A percentile compares a stretch with the other conserved stretches of the same genome.
Evolutionary conservation across 1,284 basidiomycete species (phyloP).

Genomic region (Rhodotorula sp.): DNA sequence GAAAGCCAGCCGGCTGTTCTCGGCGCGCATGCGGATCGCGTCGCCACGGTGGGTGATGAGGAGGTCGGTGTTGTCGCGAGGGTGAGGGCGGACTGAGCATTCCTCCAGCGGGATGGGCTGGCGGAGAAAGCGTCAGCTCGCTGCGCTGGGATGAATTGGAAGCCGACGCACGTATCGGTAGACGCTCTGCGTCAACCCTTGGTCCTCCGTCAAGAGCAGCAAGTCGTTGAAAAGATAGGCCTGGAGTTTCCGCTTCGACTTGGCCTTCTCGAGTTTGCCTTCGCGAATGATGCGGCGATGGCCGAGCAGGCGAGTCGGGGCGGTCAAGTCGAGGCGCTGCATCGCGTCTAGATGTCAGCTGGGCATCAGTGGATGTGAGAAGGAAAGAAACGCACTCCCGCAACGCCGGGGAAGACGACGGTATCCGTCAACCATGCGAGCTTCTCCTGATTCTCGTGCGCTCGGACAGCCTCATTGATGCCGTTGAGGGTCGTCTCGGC

Average conservation of each 20-base stretch:
- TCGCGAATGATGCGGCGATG: slow-evolving; percentile 72
- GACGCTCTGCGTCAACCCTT: slow-evolving; percentile 40
- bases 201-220: slow-evolving; percentile 43
- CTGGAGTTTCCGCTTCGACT: slow-evolving; percentile 73
- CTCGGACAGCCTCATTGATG: slow-evolving; percentile 86
- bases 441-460: slow-evolving; percentile 73
- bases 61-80: slow-evolving; percentile 62
- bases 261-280: slow-evolving; percentile 68
- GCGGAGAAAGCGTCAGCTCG: slow-evolving; percentile 43
- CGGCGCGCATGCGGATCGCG: slow-evolving; percentile 26
- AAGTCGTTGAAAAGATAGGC: slow-evolving; percentile 49
- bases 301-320: slow-evolving; percentile 76
- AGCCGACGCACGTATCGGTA: slow-evolving; percentile 27
- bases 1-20: slow-evolving; percentile 14
- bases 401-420: slow-evolving; percentile 50
- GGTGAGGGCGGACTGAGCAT: slow-evolving; percentile 9
- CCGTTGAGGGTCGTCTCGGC: slow-evolving; percentile 70
- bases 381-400: slow-evolving; percentile 57
- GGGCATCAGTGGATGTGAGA: neutral
- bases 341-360: slow-evolving; percentile 5
- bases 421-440: slow-evolving; percentile 69
- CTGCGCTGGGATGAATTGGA: slow-evolving; percentile 58
- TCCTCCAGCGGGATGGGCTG: slow-evolving; percentile 34
- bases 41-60: slow-evolving; percentile 51
- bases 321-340: slow-evolving; percentile 83